Percentiles rank a stretch among this genome's conserved stretches.
Conservation (phyloP, 2,329 filamentous ascomycete genomes). For the Ophiostoma sp. region DNA sequence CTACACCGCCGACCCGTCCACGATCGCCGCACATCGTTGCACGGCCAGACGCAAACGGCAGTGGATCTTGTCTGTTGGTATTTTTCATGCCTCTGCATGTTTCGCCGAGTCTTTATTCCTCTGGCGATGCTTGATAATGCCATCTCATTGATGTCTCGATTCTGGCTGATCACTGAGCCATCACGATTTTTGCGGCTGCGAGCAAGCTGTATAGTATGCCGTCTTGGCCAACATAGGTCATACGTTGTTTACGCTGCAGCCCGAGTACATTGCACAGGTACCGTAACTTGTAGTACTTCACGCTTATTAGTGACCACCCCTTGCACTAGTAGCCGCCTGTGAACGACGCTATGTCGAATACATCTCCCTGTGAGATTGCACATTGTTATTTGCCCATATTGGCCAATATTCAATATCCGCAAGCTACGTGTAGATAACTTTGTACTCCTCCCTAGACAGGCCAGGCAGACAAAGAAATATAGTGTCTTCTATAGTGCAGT, state of each 20-base stretch:
- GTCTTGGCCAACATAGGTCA: not conserved
- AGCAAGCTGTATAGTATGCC: too few species aligned
- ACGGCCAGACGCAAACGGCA: not conserved
- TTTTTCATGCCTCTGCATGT: not conserved
- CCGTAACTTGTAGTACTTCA: not conserved
- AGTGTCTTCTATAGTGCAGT: not conserved
- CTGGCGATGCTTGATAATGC: too few species aligned
- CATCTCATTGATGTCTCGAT: too few species aligned
- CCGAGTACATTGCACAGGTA: not conserved
- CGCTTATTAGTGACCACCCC: not conserved
- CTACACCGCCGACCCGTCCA: constrained; percentile 1
- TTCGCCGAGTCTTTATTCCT: not conserved
- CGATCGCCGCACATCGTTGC: not conserved
- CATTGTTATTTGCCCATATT: not conserved
- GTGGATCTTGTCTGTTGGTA: not conserved
- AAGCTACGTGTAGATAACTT: not conserved
- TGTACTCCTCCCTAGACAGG: not conserved
- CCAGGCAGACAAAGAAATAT: not conserved
- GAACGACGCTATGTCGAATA: not conserved
- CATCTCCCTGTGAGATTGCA: not conserved
- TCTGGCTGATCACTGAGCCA: too few species aligned
- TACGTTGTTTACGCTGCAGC: not conserved
- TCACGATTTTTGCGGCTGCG: too few species aligned
- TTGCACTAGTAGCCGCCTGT: not conserved
- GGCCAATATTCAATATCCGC: not conserved